phyloP scores from a whole-genome alignment of 2,329 filamentous ascomycete genomes.

The Nothophaeocryptopus gaeumannii region DNA sequence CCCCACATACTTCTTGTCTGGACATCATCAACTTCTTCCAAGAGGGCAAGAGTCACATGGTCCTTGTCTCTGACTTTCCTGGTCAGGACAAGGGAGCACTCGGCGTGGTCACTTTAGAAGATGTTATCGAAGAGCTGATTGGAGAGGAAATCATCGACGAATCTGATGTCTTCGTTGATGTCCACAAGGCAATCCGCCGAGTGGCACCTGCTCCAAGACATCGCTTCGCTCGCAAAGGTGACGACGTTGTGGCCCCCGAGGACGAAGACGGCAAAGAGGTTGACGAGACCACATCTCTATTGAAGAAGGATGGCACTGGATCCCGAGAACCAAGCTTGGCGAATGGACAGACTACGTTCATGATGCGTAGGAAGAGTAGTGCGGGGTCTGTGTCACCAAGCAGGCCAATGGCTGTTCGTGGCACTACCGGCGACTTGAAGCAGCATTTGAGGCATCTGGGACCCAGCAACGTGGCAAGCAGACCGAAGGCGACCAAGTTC shows the following conservation, averaged over 20 bases:
- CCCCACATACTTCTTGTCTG: constrained; percentile 90
- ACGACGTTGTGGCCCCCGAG: constrained; percentile 15
- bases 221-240: constrained; percentile 28
- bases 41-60: constrained; percentile 98
- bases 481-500: constrained; percentile 60
- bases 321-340: constrained; percentile 35
- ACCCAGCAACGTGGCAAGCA: constrained; percentile 61
- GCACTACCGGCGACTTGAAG: constrained; percentile 54
- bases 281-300: constrained; percentile 31
- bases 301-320: constrained; percentile 23
- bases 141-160: constrained; percentile 99
- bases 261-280: constrained; percentile 25
- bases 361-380: constrained; percentile 47
- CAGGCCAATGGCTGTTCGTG: constrained; percentile 44
- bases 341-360: constrained; percentile 40
- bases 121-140: constrained; percentile 97
- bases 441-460: constrained; percentile 63
- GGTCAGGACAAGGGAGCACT: constrained; percentile 88
- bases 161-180: constrained; percentile 96
- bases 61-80: constrained; percentile 84
- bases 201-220: constrained; percentile 79
- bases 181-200: constrained; percentile 94
- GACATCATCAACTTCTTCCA: constrained; percentile 99
- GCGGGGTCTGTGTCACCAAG: constrained; percentile 34
- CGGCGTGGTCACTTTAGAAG: constrained; percentile 92